These are phyloP conservation scores for Nakataea oryzae DNA, from an alignment of 2,329 filamentous ascomycete species.

Conservation along the genomic window DNA sequence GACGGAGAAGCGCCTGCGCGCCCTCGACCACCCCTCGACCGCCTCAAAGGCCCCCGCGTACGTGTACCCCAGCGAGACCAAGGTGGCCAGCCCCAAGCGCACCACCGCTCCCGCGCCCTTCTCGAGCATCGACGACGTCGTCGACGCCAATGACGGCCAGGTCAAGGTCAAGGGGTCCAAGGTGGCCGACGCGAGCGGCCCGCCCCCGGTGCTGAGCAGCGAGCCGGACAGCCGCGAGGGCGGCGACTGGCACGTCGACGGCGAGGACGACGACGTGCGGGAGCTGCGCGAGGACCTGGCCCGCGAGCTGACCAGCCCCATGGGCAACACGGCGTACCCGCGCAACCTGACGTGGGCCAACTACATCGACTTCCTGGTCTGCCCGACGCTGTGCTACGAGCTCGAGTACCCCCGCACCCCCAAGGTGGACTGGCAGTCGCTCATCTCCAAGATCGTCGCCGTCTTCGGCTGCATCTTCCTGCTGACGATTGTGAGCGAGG, in stretches of 20 bases:
- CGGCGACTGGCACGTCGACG: constrained; percentile 10
- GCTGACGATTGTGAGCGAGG: constrained; percentile 80
- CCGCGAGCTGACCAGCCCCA: constrained; percentile 79
- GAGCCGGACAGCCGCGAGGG: constrained; percentile 11
- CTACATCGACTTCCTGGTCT: constrained; percentile 79
- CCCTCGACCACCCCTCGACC: constrained; percentile 67
- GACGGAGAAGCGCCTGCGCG: constrained; percentile 68
- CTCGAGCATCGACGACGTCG: not conserved
- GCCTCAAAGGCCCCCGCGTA: constrained; percentile 62
- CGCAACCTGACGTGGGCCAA: constrained; percentile 76
- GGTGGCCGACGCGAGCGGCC: not conserved
- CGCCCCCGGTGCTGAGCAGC: not conserved
- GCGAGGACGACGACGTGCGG: constrained; percentile 40
- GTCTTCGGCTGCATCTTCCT: constrained; percentile 96
- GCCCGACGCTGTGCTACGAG: constrained; percentile 95
- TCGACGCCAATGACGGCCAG: not conserved
- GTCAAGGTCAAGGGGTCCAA: constrained; percentile 4
- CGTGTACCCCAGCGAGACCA: constrained; percentile 55
- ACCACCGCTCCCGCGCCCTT: constrained; percentile 10
- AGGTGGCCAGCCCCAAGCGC: constrained; percentile 18
- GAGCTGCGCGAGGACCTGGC: constrained; percentile 79
- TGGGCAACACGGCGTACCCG: constrained; percentile 84
- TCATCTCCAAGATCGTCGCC: constrained; percentile 77
- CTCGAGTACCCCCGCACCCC: constrained; percentile 82
- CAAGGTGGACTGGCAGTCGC: constrained; percentile 66